phyloP scores from a whole-genome alignment of 352 stramenopile genomes.

The Pythium myriotylum region DNA sequence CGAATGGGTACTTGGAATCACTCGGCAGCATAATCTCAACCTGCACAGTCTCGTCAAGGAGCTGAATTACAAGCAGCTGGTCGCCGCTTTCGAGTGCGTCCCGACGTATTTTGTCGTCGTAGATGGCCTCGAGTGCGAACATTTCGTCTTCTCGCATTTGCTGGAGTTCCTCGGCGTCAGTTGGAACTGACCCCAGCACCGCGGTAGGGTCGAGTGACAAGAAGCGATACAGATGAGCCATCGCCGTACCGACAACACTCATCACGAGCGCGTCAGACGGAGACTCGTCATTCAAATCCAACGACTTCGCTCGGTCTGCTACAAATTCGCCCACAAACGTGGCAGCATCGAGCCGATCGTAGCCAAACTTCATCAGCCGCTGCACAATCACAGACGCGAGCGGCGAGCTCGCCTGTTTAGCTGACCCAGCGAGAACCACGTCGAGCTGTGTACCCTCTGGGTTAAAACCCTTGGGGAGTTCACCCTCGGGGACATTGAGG shows the following conservation, averaged over 20 bases:
- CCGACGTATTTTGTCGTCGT: constrained; percentile 66
- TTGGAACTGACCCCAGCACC: not conserved
- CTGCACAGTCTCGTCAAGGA: constrained; percentile 44
- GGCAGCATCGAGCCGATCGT: constrained; percentile 59
- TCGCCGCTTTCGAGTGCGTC: constrained; percentile 28
- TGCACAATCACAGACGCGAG: constrained; percentile 56
- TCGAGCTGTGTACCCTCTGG: constrained; percentile 90
- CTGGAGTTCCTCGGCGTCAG: constrained; percentile 46
- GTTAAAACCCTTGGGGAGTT: constrained; percentile 86
- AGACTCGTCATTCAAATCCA: constrained; percentile 33
- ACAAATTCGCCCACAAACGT: constrained; percentile 48
- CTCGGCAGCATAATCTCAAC: constrained; percentile 60
- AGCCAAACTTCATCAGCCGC: constrained; percentile 80
- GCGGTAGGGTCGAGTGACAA: constrained; percentile 13
- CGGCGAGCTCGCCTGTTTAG: constrained; percentile 14
- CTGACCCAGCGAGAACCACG: constrained; percentile 49
- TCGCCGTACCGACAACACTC: constrained; percentile 43
- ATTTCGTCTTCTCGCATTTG: constrained; percentile 72
- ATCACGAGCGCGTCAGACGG: constrained; percentile 43
- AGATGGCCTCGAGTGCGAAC: constrained; percentile 83
- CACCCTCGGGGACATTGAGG: constrained; percentile 71
- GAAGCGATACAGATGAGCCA: constrained; percentile 47
- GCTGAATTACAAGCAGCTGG: constrained; percentile 49
- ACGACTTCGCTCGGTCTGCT: not conserved
- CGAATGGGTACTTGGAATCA: constrained; percentile 72